phyloP scores from a whole-genome alignment of 1,139 yeast species.

The Blastobotrys serpentis region DNA sequence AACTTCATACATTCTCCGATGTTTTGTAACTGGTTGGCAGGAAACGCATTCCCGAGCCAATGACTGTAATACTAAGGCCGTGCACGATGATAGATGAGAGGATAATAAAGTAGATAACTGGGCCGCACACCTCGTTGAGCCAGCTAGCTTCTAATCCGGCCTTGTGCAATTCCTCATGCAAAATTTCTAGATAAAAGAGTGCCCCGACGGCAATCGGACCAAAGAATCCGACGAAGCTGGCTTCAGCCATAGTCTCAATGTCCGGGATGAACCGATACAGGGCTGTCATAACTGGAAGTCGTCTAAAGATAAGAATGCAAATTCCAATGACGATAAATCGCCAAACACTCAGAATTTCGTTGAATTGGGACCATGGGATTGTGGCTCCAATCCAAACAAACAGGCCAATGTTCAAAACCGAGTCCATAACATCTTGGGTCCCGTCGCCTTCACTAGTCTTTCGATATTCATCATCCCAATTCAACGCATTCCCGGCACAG shows the following conservation, averaged over 20 bases:
- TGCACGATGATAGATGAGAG: constrained; percentile 34
- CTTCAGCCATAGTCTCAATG: constrained; percentile 41
- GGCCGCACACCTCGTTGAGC: constrained; percentile 25
- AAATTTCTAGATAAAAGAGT: constrained; percentile 33
- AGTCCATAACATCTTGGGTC: constrained; percentile 36
- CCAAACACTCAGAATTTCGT: constrained; percentile 36
- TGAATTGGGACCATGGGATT: constrained; percentile 39
- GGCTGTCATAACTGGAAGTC: constrained; percentile 40
- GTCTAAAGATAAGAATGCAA: constrained; percentile 36
- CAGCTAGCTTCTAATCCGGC: constrained; percentile 17
- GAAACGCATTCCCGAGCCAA: constrained; percentile 9
- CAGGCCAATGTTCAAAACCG: constrained; percentile 38
- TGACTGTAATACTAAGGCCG: constrained; percentile 34
- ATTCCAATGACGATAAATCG: constrained; percentile 36
- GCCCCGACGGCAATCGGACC: constrained; percentile 52
- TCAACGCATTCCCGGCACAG: constrained; percentile 37
- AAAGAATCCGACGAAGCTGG: constrained; percentile 44
- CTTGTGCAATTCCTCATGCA: constrained; percentile 27
- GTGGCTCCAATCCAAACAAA: constrained; percentile 42
- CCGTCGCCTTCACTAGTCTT: constrained; percentile 34
- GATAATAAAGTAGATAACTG: constrained; percentile 33
- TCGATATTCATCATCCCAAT: constrained; percentile 40
- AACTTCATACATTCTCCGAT: background rate
- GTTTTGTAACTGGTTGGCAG: background rate
- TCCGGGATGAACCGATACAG: constrained; percentile 41